Evolutionary conservation across 148 eudicot genomes (phyloP), one percentile per base, ranked within the genome.

Genomic region (Spergularia marina): DNA sequence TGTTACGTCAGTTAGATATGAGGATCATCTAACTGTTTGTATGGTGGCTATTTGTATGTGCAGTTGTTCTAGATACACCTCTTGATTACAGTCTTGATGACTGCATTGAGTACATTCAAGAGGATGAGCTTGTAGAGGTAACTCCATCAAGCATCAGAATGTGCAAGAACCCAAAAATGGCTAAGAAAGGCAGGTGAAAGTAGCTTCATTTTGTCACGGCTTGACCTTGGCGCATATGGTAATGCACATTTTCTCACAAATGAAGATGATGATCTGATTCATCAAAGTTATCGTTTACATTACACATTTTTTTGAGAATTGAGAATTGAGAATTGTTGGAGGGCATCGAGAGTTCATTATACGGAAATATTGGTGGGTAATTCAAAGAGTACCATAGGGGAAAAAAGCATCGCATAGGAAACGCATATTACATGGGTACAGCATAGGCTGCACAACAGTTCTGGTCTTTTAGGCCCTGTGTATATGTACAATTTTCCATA

Each of bases 91-190:
- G 98, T 85, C 84, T 95, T 62, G 98, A 95, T 57, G 98, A 95
- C 78, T 95, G 98, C 89, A 95, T 95, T 73, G 98, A 95, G 75
- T 95, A 95, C 87, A 95, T 95, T 82, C 94, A 95, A 82, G 98
- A 92, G 81, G 98, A 95, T 79, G 98, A 95, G 79, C 89, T 95
- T 39, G 98, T 95, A 78, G 98, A 95, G 79, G 97, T 95, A 54
- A 95, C 98, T 58, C 98, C 98, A 13, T 16, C 12, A 62, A 86
- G 91, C 81, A 88, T 95, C 80, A 87, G 98, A 30, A 95, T 95
- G 97, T 87, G 91, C 88, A 95, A 95, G 80, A 95, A 90, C 81
- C 96, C 90, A 13, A 95, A 92, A 82, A 0, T 80, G 17, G 71
- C 74, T 30, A 92, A 89, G 88, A 95, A 95, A 81, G 80, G 74